Percentiles rank a stretch among this genome's conserved stretches.
phyloP scores from a whole-genome alignment of 345 rosid genomes.

The Durio zibethinus region DNA sequence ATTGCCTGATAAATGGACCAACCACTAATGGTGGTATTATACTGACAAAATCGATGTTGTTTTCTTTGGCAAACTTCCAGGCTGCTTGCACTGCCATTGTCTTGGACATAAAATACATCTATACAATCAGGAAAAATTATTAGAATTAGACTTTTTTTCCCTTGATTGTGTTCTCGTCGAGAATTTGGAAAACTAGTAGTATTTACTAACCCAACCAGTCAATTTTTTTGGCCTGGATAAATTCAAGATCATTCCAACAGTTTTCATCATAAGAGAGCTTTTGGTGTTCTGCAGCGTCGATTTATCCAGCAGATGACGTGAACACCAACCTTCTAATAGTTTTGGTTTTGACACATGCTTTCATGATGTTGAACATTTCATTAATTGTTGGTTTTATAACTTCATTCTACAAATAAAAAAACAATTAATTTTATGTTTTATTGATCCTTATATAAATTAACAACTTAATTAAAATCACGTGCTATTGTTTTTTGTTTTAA shows the following conservation, averaged over 20 bases:
- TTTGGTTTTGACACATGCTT: conserved; percentile 26
- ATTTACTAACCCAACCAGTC: conserved; percentile 33
- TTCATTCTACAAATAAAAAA: conserved; percentile 17
- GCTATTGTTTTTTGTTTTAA: no score
- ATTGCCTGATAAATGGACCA: conserved; percentile 34
- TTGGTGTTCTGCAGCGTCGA: conserved; percentile 7
- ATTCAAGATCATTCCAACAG: conserved; percentile 37
- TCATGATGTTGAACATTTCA: conserved; percentile 32
- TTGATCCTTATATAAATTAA: no score
- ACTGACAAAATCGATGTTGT: conserved; percentile 29
- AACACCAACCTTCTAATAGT: conserved; percentile 23
- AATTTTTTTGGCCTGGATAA: conserved; percentile 16
- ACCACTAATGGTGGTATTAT: conserved; percentile 28
- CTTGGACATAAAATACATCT: conserved; percentile 33
- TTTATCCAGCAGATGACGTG: conserved; percentile 34
- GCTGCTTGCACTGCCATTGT: conserved; percentile 31
- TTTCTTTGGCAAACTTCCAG: conserved; percentile 34
- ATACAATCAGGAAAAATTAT: neutral
- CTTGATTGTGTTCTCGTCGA: neutral
- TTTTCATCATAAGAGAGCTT: conserved; percentile 24
- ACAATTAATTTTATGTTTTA: no score
- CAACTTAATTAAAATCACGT: no score
- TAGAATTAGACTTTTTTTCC: neutral
- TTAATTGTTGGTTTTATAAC: conserved; percentile 26
- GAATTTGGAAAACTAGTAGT: neutral